phyloP scores from a whole-genome alignment of 768 basidiomycete species.

The Pisolithus sp. region DNA sequence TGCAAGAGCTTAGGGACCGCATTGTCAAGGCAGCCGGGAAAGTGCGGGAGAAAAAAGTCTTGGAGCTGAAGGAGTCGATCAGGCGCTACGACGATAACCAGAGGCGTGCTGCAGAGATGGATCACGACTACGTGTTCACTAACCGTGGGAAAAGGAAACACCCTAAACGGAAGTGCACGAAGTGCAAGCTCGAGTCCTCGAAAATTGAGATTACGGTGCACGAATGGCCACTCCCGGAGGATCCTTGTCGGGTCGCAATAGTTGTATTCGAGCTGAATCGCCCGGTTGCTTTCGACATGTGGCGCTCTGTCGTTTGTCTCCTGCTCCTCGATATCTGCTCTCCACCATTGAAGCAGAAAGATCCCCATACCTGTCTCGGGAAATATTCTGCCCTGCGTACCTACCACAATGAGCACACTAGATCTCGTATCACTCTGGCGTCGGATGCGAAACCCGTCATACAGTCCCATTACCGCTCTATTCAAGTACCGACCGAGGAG shows the following conservation, averaged over 20 bases:
- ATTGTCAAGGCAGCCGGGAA: slow-evolving; percentile 25
- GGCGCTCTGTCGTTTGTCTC: slow-evolving; percentile 37
- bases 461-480: background rate
- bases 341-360: background rate
- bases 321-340: slow-evolving; percentile 31
- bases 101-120: too few relatives aligned
- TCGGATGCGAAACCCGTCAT: slow-evolving; percentile 4
- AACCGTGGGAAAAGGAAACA: background rate
- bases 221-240: slow-evolving; percentile 40
- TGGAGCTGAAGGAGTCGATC: slow-evolving; percentile 12
- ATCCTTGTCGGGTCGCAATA: slow-evolving; percentile 10
- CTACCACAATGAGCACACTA: background rate
- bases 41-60: slow-evolving; percentile 13
- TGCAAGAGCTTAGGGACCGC: slow-evolving; percentile 15
- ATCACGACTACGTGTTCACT: background rate
- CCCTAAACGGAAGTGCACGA: slow-evolving; percentile 10
- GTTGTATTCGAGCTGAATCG: slow-evolving; percentile 35
- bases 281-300: slow-evolving; percentile 35
- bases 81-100: background rate
- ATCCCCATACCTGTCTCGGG: background rate
- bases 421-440: slow-evolving; percentile 2
- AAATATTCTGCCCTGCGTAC: background rate
- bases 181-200: slow-evolving; percentile 20
- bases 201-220: slow-evolving; percentile 27
- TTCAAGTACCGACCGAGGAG: background rate